Percentiles rank a stretch among this genome's conserved stretches.
phyloP scores from a whole-genome alignment of 257 asterid species.

The Solanum clarkiae region DNA sequence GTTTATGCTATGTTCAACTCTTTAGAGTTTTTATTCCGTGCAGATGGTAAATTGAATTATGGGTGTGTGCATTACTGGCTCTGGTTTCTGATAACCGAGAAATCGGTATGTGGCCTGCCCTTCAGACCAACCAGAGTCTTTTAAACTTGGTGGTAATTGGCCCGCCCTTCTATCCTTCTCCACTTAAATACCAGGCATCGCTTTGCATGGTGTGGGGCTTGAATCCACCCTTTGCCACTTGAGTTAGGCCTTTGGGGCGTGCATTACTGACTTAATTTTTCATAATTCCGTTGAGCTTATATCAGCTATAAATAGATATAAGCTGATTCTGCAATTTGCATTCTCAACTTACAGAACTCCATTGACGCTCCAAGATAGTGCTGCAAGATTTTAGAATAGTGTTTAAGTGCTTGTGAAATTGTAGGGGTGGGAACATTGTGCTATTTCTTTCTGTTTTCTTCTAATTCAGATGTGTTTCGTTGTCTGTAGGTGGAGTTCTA shows the following conservation, averaged over 20 bases:
- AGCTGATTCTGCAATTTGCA: not conserved
- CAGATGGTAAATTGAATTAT: not conserved
- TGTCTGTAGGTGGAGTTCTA: conserved; percentile 70
- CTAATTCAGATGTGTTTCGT: not conserved
- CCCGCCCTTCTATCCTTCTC: too few relatives aligned
- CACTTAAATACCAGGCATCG: too few relatives aligned
- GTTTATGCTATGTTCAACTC: not conserved
- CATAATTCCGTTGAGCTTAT: not conserved
- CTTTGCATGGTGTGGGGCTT: too few relatives aligned
- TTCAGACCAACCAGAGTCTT: too few relatives aligned
- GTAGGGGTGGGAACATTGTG: not conserved
- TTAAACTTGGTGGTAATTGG: too few relatives aligned
- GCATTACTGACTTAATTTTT: not conserved
- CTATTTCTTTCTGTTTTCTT: not conserved
- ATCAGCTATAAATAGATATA: not conserved
- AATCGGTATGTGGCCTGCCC: too few relatives aligned
- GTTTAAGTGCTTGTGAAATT: not conserved
- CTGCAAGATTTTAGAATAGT: not conserved
- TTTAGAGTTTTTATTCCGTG: not conserved
- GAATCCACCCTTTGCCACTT: too few relatives aligned
- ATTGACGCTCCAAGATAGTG: not conserved
- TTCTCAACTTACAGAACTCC: not conserved
- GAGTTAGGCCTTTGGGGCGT: too few relatives aligned
- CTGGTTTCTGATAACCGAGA: too few relatives aligned
- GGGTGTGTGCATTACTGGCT: not conserved